Evolutionary conservation across 176 grass and related monocot genomes (phyloP), one percentile per base, ranked within the genome.

Genomic region (Metroxylon sagu): DNA sequence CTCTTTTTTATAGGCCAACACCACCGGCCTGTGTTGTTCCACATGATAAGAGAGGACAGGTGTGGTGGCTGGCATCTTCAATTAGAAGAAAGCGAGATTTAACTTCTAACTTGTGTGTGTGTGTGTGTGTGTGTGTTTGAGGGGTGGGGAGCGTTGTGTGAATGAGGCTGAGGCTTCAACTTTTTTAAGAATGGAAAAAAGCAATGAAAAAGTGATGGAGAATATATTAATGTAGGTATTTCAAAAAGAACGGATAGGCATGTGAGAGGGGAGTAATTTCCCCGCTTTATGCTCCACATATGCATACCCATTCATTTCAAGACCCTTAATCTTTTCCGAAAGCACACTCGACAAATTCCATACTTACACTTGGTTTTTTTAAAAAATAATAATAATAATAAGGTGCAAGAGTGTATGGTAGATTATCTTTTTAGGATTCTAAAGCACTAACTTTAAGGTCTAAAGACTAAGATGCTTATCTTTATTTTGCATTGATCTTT

Each of bases 401-500:
- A 52, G 49, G 5, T 28, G 43, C 17, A 65, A 68, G 52, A 54
- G 35, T 52, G 18, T 15, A 66, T 68, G 25, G 76, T 72, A 57
- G 18, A 59, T 71, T 49, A 81, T 63, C 78, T 81, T 76, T 77
- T 72, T 66, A 76, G 53, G 72, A 76, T 76, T 82, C 79, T 72
- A 70, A 82, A 76, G 72, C 73, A 82, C 29, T 72, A 62, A 66
- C 72, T 82, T 82, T 76, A 76, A 76, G 65, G 29, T 62, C 66
- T 59, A 76, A 59, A 81, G 78, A 71, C 72, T 43, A 65, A 71
- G 66, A 82, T 82, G 71, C 79, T 76, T 66, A 76, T 29, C 79
- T 82, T 82, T 82, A 76, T 82, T 71, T 48, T 69, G 50, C 56
- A 50, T 81, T 76, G 71, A 60, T 61, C 54, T 82, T 76, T 82